phyloP scores from a whole-genome alignment of 148 eudicot species.

The Agrostemma githago region DNA sequence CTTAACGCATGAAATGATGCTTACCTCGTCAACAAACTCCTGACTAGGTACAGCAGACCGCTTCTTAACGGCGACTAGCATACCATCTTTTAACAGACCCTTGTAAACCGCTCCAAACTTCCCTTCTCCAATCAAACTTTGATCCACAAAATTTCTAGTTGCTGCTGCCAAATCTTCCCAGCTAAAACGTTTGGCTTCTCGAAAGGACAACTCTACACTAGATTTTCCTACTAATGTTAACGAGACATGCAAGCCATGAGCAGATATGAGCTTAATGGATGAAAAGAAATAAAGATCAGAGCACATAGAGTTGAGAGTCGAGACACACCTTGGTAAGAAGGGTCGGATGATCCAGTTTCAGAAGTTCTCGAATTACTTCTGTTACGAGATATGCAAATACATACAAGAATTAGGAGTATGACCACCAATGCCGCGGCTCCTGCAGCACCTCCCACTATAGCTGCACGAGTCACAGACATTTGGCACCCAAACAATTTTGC shows the following conservation, averaged over 20 bases:
- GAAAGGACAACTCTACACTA: slow-evolving; percentile 58
- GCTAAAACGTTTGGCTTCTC: slow-evolving; percentile 70
- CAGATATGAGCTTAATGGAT: slow-evolving; percentile 7
- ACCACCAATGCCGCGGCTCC: slow-evolving; percentile 88
- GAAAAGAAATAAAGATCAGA: not conserved
- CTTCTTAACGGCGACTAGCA: slow-evolving; percentile 85
- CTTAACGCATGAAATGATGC: not conserved
- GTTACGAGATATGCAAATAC: slow-evolving; percentile 52
- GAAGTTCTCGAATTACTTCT: slow-evolving; percentile 66
- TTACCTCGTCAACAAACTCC: slow-evolving; percentile 89
- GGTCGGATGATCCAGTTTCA: slow-evolving; percentile 91
- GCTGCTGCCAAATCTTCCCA: slow-evolving; percentile 72
- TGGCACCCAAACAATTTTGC: slow-evolving; percentile 26
- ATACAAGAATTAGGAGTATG: slow-evolving; percentile 42
- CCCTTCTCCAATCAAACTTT: slow-evolving; percentile 82
- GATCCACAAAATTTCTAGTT: slow-evolving; percentile 66
- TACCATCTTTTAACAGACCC: slow-evolving; percentile 89
- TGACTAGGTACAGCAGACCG: slow-evolving; percentile 61
- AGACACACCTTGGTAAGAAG: slow-evolving; percentile 67
- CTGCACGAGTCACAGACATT: slow-evolving; percentile 93
- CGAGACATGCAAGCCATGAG: not conserved
- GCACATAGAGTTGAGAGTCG: not conserved
- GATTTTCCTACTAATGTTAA: slow-evolving; percentile 45
- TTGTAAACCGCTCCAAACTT: slow-evolving; percentile 94
- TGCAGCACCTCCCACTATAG: slow-evolving; percentile 92